Evolutionary conservation across 805 yeast genomes (phyloP), one percentile per base, ranked within the genome.

Genomic region (Starmera amethionina): DNA sequence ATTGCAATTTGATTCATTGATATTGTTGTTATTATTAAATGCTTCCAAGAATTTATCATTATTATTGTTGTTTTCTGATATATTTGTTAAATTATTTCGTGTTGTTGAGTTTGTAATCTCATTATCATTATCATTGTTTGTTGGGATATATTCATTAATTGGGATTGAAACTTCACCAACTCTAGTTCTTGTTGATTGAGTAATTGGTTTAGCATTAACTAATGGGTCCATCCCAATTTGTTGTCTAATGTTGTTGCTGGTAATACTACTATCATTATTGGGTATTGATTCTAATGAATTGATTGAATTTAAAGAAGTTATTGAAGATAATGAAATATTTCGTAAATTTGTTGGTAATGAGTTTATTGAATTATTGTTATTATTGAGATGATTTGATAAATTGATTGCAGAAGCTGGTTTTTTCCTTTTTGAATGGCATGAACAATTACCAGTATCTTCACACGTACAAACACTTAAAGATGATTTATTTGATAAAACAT

Each of bases 141-240:
- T 44, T 4, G 66, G 64, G n/a, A 59, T 49, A 41, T 56, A 61
- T 43, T 64, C 69, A 39, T 59, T 62, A 14, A 64, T 34, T 5
- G 69, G 67, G 4, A 64, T 55, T 5, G 55, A 48, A 4, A 62
- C 66, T 34, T 64, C 70, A 18, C 68, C 70, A 29, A 59, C 63
- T 28, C 64, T 53, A 14, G 54, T 38, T 39, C 56, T 50, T 6
- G 59, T 48, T 14, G 28, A 37, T 5, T 49, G 42, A 11, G 51
- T 37, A 3, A 53, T 44, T 15, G 60, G 59, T 39, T 49, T 55
- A 5, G 56, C 54, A 8, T 46, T 41, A 22, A 47, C 48, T 15
- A 54, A 39, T 2, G 58, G 58, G 39, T 56, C 62, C 43, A 55
- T 48, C 5, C 60, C 60, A 30, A 54, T 48, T 35, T 52, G 52